Percentiles rank a stretch among this genome's conserved stretches.
phyloP scores from a whole-genome alignment of 2,329 filamentous ascomycete species.

The Alternaria gansuensis region DNA sequence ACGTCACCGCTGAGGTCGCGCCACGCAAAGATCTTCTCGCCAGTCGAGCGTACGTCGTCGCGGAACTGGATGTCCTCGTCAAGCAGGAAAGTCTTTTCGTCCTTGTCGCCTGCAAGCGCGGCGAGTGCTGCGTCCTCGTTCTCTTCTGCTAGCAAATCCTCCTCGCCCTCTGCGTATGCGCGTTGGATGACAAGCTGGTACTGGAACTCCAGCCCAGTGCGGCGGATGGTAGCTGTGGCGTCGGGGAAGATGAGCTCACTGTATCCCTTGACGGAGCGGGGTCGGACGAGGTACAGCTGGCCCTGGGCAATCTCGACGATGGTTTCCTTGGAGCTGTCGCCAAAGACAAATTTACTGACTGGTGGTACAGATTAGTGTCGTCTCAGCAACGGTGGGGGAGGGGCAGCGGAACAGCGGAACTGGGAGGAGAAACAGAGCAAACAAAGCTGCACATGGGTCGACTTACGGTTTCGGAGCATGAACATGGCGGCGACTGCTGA shows the following conservation, averaged over 20 bases:
- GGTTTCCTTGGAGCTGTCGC: slow-evolving; percentile 86
- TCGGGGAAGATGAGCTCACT: slow-evolving; percentile 96
- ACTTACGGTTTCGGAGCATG: slow-evolving; percentile 54
- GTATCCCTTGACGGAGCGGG: slow-evolving; percentile 94
- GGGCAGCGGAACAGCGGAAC: slow-evolving; percentile 34
- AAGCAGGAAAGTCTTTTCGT: slow-evolving; percentile 97
- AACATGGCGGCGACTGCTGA: slow-evolving; percentile 47
- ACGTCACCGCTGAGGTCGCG: slow-evolving; percentile 91
- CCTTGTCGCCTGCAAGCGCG: slow-evolving; percentile 78
- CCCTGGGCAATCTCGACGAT: slow-evolving; percentile 95
- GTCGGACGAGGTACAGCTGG: slow-evolving; percentile 95
- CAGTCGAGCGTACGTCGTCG: slow-evolving; percentile 79
- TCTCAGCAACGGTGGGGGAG: slow-evolving; percentile 41
- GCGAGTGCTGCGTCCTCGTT: slow-evolving; percentile 82
- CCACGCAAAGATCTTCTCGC: slow-evolving; percentile 91
- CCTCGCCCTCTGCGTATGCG: slow-evolving; percentile 97
- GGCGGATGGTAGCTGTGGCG: slow-evolving; percentile 87
- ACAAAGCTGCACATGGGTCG: slow-evolving; percentile 24
- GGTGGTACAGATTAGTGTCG: slow-evolving; percentile 37
- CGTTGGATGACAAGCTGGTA: slow-evolving; percentile 97
- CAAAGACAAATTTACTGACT: slow-evolving; percentile 95
- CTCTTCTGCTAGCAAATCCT: slow-evolving; percentile 88
- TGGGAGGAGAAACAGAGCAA: slow-evolving; percentile 7
- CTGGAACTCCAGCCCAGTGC: slow-evolving; percentile 93
- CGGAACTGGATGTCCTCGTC: slow-evolving; percentile 90